A percentile compares a stretch with the other conserved stretches of the same genome.
Evolutionary conservation across 2,329 filamentous ascomycete genomes (phyloP).

Genomic region (Leptographium lundbergii): DNA sequence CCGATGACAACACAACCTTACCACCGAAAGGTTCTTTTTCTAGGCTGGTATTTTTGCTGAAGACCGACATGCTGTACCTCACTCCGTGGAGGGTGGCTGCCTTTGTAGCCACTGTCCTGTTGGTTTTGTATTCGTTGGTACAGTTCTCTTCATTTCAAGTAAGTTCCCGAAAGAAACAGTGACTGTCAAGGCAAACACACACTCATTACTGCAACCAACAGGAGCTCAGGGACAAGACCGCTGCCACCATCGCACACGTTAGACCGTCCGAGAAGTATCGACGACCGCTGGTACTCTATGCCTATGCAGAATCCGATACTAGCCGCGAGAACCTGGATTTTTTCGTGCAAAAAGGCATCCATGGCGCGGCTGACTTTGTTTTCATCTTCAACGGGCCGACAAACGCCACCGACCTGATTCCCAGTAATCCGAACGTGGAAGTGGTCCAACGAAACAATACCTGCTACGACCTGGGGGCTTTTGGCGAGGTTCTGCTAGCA

Average conservation of each 20-base stretch:
- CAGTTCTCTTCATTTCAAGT: not conserved
- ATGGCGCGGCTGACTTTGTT: slow-evolving; percentile 24
- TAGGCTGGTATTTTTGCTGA: not conserved
- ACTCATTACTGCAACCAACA: not conserved
- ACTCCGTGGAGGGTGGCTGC: not conserved
- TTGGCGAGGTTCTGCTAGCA: slow-evolving; percentile 21
- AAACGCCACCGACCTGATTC: slow-evolving; percentile 15
- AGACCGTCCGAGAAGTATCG: not conserved
- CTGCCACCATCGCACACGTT: not conserved
- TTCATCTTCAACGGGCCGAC: slow-evolving; percentile 26
- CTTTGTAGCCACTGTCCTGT: not conserved
- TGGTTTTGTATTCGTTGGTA: not conserved
- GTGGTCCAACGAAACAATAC: slow-evolving; percentile 18
- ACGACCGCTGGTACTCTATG: slow-evolving; percentile 20
- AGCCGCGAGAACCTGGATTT: slow-evolving; percentile 22
- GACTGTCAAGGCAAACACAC: too few species aligned
- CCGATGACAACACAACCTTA: too few species aligned
- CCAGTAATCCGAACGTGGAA: slow-evolving; percentile 18
- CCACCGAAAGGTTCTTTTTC: not conserved
- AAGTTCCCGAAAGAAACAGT: not conserved
- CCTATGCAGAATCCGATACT: slow-evolving; percentile 20
- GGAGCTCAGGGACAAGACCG: not conserved
- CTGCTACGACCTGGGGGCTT: slow-evolving; percentile 24
- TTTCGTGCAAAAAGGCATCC: slow-evolving; percentile 23
- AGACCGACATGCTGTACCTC: not conserved